Evolutionary conservation across 768 basidiomycete species (phyloP).

Genomic region (Trametes sanguinea): DNA sequence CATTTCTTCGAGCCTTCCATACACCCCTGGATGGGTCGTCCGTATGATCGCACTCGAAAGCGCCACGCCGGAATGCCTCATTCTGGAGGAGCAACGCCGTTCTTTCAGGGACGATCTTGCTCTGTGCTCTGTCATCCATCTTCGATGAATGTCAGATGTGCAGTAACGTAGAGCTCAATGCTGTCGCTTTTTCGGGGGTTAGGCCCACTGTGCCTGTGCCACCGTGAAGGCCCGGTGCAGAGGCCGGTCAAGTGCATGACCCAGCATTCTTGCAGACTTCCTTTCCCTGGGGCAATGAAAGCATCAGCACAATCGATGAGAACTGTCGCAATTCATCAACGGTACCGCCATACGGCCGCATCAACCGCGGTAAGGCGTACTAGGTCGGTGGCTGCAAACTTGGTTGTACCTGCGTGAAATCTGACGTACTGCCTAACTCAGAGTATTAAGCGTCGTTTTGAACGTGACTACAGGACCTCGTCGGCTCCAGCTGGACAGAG

Average conservation of each 20-base stretch:
- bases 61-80: neutral
- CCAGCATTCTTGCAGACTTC: neutral
- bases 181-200: neutral
- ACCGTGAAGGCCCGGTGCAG: neutral
- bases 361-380: neutral
- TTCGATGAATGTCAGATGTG: neutral
- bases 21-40: neutral
- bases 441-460: too few relatives aligned
- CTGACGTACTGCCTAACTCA: too few relatives aligned
- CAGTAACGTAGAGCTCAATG: neutral
- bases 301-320: neutral
- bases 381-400: too few relatives aligned
- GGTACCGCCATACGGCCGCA: neutral
- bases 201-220: neutral
- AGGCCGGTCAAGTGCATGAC: neutral
- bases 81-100: conserved; percentile 3
- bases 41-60: conserved; percentile 1
- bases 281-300: neutral
- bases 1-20: neutral
- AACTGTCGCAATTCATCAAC: neutral
- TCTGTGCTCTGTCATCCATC: conserved; percentile 1
- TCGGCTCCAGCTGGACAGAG: too few relatives aligned
- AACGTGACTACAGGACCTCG: too few relatives aligned
- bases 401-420: too few relatives aligned
- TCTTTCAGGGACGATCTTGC: conserved; percentile 4